Evolutionary conservation across 768 basidiomycete species (phyloP).

Genomic region (Trametes gibbosa): DNA sequence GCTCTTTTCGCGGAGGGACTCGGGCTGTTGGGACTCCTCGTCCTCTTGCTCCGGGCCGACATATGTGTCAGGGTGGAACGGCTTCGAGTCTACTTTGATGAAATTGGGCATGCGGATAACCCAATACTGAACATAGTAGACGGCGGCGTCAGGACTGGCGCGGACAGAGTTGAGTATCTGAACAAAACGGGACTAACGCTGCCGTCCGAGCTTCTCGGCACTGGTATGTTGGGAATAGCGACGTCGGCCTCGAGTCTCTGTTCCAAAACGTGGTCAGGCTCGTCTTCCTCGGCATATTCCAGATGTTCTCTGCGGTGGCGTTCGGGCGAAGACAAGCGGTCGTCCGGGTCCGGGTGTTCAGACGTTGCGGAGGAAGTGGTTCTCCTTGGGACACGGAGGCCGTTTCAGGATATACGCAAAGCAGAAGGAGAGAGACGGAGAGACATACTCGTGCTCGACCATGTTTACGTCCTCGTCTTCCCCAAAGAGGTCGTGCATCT

Average conservation of each 20-base stretch:
- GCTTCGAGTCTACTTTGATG: conserved; percentile 83
- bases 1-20: conserved; percentile 70
- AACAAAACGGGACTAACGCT: conserved; percentile 50
- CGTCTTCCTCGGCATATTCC: conserved; percentile 76
- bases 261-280: conserved; percentile 52
- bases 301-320: conserved; percentile 58
- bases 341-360: conserved; percentile 42
- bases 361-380: conserved; percentile 28
- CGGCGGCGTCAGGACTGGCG: conserved; percentile 8
- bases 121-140: conserved; percentile 65
- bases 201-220: conserved; percentile 76
- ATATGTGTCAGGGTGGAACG: conserved; percentile 87
- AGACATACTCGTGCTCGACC: conserved; percentile 48
- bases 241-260: conserved; percentile 66
- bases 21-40: conserved; percentile 54
- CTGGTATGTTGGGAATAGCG: conserved; percentile 83
- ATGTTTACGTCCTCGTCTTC: conserved; percentile 53
- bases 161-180: background rate
- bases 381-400: conserved; percentile 12
- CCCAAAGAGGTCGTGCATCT: conserved; percentile 80
- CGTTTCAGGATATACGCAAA: background rate
- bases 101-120: conserved; percentile 93
- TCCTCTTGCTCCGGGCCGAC: conserved; percentile 79
- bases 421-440: background rate
- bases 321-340: conserved; percentile 62